Evolutionary conservation across 2,329 filamentous ascomycete species (phyloP), one percentile per base, ranked within the genome.

Genomic region (Exophiala bonariae): DNA sequence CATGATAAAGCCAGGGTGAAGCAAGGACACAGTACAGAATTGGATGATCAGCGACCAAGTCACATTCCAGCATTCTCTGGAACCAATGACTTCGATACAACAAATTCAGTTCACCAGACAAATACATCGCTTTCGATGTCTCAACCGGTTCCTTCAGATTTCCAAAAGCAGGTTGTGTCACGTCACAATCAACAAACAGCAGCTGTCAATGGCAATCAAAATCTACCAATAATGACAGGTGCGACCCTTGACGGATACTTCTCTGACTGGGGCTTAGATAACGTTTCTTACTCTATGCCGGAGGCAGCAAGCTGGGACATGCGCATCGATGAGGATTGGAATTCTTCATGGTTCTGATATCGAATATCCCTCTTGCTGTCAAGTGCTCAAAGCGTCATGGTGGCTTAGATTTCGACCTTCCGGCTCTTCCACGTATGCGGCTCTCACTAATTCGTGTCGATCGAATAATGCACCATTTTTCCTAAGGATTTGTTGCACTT

Each of bases 1-100:
- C 76, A 84, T 64, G 72, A 71, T 8, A 80, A 80, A 59, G 82
- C 82, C 10, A 19, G 11, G 30, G 19, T 38, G 11, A 48, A 37
- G 14, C n/a, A 26, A 17, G 19, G 37, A 17, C 10, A 16, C 26
- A 18, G 6, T 14, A 5, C 32, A 5, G 32, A 34, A 34, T n/a
- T 6, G 5, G 32, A 18, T 18, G 17, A 7, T 14, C 32, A 26
- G 11, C 23, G 6, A 6, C 6, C 6, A 6, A 26, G 11, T 6
- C 23, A 26, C 6, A 26, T 26, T 26, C 23, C 23, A 11, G 11
- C 11, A 6, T 26, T 11, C 6, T 26, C 11, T 6, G 23, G 23
- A 26, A 26, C 23, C 6, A 26, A 11, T 11, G 11, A 26, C 6
- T 6, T 6, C 6, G 11, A 6, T 26, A 6, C 23, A 6, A 11